These are phyloP conservation scores for Mantamonas sphyraenae DNA, from an alignment of 78 protist species.

Conservation along the genomic window DNA sequence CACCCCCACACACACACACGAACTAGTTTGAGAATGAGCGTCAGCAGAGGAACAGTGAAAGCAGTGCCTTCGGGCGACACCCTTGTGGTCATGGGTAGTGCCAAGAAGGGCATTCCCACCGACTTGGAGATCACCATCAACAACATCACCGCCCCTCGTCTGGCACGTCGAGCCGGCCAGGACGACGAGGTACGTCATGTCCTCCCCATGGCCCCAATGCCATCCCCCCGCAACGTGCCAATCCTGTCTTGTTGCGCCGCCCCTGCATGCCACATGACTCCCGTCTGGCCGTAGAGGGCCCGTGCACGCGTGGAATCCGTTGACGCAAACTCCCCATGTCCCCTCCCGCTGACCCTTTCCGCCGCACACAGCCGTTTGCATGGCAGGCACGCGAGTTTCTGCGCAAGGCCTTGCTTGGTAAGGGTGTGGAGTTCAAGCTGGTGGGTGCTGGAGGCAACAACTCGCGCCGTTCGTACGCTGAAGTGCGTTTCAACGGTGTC, in stretches of 20 bases:
- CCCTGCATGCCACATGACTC: too few relatives aligned
- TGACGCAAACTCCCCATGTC: background rate
- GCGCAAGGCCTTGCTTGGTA: conserved; percentile 31
- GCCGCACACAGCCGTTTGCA: conserved; percentile 49
- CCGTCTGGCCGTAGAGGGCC: too few relatives aligned
- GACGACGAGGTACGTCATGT: too few relatives aligned
- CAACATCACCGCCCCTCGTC: background rate
- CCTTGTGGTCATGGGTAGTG: background rate
- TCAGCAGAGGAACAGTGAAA: too few relatives aligned
- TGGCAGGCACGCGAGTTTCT: conserved; percentile 48
- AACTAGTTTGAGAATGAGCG: too few relatives aligned
- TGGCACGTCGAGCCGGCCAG: background rate
- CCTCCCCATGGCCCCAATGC: too few relatives aligned
- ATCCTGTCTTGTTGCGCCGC: too few relatives aligned
- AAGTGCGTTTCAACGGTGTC: background rate
- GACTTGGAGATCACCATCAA: background rate
- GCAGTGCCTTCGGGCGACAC: conserved; percentile 18
- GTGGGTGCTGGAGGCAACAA: background rate
- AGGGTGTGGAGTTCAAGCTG: conserved; percentile 13
- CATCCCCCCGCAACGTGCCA: too few relatives aligned
- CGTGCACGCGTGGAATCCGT: too few relatives aligned
- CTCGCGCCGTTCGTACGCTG: background rate
- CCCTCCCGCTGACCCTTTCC: too few relatives aligned
- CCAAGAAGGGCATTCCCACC: background rate
- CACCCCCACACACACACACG: too few relatives aligned